Base-by-base conservation (phyloP, 306 rosid genomes). In the Castanopsis chinensis region DNA sequence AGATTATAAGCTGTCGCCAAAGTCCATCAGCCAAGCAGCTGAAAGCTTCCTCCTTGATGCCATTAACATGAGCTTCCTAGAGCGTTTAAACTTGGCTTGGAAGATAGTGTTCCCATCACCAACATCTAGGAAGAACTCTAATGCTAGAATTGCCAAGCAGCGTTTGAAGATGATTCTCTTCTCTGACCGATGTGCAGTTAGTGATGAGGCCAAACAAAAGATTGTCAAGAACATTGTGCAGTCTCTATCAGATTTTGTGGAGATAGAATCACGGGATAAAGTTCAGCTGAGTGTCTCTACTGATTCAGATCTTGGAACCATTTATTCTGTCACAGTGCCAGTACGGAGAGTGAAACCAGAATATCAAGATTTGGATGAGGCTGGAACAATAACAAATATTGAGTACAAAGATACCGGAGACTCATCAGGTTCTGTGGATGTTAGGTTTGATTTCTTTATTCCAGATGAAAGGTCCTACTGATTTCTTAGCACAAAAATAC, bases 101-200 rank as follows among this genome's bases (percentile, higher is more conserved):
- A 92, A 88, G 83, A 92, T 95, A 69, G 65, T 95, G 8, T 95
- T 91, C 79, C 99, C 99, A 4, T 88, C 98, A 32, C 87, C 90
- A 30, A 70, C 88, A 69, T 80, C 92, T 59, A 86, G 80, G 79
- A 87, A 78, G 86, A 92, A 83, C 79, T 92, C 99, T 33, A 91
- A 91, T 79, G 99, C 99, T 76, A 84, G 86, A 69, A 86, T 91
- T 67, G 99, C 99, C 73, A 95, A 95, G 90, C 97, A 95, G 89
- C 95, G 99, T 7, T 76, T 95, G 86, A 95, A 95, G 86, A 91
- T 95, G 99, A 92, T 95, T 67, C 89, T 95, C 79, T 92, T 92
- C 86, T 91, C 98, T 61, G 99, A 95, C 79, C 89, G 99, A 52
- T 95, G 99, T 67, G 99, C 84, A 27, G 96, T 95, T 68, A 95